Evolutionary conservation across 345 rosid genomes (phyloP).

Genomic region (Trapa incisa): DNA sequence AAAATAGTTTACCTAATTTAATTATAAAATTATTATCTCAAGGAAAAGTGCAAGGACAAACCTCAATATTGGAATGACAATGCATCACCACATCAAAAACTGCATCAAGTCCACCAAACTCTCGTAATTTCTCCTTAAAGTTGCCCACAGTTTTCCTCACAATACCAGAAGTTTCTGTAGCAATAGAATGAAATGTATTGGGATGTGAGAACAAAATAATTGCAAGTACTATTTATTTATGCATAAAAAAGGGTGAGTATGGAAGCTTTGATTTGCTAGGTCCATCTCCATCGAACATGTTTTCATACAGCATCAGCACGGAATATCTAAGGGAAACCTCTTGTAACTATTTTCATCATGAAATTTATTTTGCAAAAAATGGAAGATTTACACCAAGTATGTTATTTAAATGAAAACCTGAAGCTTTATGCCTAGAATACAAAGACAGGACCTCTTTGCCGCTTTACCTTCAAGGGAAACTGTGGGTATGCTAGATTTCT

Average conservation of each 20-base stretch:
- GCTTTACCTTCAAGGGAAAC: constrained; percentile 74
- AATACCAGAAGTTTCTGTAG: constrained; percentile 65
- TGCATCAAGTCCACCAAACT: constrained; percentile 89
- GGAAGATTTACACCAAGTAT: neutral
- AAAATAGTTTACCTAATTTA: neutral
- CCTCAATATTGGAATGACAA: constrained; percentile 86
- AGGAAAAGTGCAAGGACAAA: constrained; percentile 50
- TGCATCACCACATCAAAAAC: constrained; percentile 74
- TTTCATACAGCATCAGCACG: neutral
- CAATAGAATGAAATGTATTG: neutral
- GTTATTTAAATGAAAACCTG: neutral
- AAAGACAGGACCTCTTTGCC: neutral
- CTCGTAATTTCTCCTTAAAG: constrained; percentile 88
- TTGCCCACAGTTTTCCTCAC: constrained; percentile 71
- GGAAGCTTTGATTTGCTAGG: neutral
- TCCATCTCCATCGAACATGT: neutral
- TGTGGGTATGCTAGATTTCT: constrained; percentile 81
- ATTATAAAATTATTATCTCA: constrained; percentile 7
- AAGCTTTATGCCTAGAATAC: neutral
- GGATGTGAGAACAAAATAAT: neutral
- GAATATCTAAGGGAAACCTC: neutral
- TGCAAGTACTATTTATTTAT: neutral
- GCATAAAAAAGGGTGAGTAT: neutral
- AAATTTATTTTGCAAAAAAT: neutral
- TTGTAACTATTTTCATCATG: neutral